phyloP scores from a whole-genome alignment of 2,329 filamentous ascomycete species.

The Epichloe elymi region DNA sequence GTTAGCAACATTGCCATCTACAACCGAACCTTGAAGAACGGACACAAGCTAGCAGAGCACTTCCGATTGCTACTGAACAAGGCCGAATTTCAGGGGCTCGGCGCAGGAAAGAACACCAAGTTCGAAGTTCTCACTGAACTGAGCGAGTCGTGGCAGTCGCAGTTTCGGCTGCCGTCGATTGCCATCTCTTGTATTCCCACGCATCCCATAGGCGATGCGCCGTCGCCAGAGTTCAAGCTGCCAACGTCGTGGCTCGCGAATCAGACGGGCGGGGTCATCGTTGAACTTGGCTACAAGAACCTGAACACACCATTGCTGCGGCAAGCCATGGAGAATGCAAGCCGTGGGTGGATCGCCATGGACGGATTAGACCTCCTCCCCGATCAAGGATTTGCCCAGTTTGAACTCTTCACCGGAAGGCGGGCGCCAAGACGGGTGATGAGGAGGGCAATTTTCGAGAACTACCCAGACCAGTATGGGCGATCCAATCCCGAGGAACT shows the following conservation, averaged over 20 bases:
- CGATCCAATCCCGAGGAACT: conserved; percentile 26
- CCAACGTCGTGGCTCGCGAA: conserved; percentile 58
- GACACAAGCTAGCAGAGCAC: conserved; percentile 53
- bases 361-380: conserved; percentile 64
- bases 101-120: conserved; percentile 28
- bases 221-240: conserved; percentile 56
- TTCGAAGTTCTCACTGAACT: conserved; percentile 47
- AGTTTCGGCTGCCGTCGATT: conserved; percentile 53
- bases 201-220: conserved; percentile 48
- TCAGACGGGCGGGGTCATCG: conserved; percentile 60
- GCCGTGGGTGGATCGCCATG: conserved; percentile 59
- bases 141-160: conserved; percentile 50
- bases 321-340: conserved; percentile 48
- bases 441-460: conserved; percentile 47
- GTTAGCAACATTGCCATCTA: conserved; percentile 64
- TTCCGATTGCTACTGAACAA: conserved; percentile 46
- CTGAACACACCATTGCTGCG: conserved; percentile 57
- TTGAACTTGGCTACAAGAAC: conserved; percentile 64
- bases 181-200: conserved; percentile 67
- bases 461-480: conserved; percentile 30
- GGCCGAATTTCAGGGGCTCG: conserved; percentile 28
- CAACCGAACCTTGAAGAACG: conserved; percentile 57
- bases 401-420: conserved; percentile 63
- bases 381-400: conserved; percentile 71
- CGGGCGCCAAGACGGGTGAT: conserved; percentile 45